These are phyloP conservation scores for Chlorella sp. DNA, from an alignment of 139 green algal genomes.

Conservation along the genomic window DNA sequence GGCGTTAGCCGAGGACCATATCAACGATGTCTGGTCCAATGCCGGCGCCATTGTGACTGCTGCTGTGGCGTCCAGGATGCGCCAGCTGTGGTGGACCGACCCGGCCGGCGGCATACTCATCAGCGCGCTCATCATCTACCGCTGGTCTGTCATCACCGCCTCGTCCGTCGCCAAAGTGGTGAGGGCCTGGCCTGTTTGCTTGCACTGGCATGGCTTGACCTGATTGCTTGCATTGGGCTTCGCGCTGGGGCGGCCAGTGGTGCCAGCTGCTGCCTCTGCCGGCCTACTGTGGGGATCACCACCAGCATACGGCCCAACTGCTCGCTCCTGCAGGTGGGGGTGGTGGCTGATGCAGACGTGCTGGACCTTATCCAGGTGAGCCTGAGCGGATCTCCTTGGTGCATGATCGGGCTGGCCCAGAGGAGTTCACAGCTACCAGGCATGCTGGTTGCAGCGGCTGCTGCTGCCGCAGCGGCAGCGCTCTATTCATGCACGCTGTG, in stretches of 20 bases:
- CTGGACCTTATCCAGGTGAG: neutral
- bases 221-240: no score
- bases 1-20: conserved; percentile 37
- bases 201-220: no score
- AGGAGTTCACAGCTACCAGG: no score
- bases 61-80: neutral
- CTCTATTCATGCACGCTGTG: no score
- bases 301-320: neutral
- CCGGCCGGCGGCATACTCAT: conserved; percentile 70
- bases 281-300: no score
- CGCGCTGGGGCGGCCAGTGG: no score
- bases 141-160: conserved; percentile 74
- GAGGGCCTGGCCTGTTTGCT: neutral
- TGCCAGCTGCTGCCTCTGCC: no score
- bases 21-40: conserved; percentile 22
- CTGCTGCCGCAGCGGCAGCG: no score
- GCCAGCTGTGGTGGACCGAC: conserved; percentile 72
- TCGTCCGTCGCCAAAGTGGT: neutral
- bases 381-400: no score
- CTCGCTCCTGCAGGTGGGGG: conserved; percentile 47
- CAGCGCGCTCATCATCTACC: conserved; percentile 72
- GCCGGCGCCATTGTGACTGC: conserved; percentile 19
- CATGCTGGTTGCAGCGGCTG: no score
- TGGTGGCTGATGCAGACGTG: conserved; percentile 52
- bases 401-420: no score